A percentile compares a stretch with the other conserved stretches of the same genome.
Conservation (phyloP, 2,329 filamentous ascomycete genomes). For the Ramularia endophylla region DNA sequence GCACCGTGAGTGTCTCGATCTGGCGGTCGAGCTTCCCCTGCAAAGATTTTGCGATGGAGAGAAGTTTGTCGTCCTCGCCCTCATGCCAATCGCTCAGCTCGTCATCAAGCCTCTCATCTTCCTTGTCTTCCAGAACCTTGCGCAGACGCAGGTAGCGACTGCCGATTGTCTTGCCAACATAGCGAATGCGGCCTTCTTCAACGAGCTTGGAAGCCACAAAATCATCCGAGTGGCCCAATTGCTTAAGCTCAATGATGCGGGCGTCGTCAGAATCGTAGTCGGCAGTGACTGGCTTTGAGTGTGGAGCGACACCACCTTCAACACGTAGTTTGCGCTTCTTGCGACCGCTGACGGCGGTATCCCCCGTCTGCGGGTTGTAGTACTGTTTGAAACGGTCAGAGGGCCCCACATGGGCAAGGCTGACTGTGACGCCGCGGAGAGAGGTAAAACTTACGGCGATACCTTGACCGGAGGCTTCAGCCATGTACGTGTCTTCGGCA, state of each 20-base stretch:
- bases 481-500: slow-evolving; percentile 1
- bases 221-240: slow-evolving; percentile 38
- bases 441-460: slow-evolving; percentile 3
- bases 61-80: slow-evolving; percentile 43
- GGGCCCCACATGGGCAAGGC: neutral
- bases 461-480: slow-evolving; percentile 1
- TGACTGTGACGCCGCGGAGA: neutral
- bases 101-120: slow-evolving; percentile 43
- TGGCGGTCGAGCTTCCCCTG: slow-evolving; percentile 39
- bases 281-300: slow-evolving; percentile 38
- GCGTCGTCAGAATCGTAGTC: slow-evolving; percentile 45
- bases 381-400: slow-evolving; percentile 6
- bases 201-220: slow-evolving; percentile 39
- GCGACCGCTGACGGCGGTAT: slow-evolving; percentile 1
- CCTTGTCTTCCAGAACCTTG: slow-evolving; percentile 35
- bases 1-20: slow-evolving; percentile 35
- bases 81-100: slow-evolving; percentile 46
- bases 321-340: slow-evolving; percentile 24
- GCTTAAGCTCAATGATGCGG: slow-evolving; percentile 40
- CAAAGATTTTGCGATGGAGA: slow-evolving; percentile 36
- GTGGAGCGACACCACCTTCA: slow-evolving; percentile 35
- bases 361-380: slow-evolving; percentile 14
- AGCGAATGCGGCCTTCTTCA: slow-evolving; percentile 38
- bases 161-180: slow-evolving; percentile 43
- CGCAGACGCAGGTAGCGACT: slow-evolving; percentile 44